These are phyloP conservation scores for Juncus inflexus DNA, from an alignment of 176 grass and related monocot species.

Conservation along the genomic window DNA sequence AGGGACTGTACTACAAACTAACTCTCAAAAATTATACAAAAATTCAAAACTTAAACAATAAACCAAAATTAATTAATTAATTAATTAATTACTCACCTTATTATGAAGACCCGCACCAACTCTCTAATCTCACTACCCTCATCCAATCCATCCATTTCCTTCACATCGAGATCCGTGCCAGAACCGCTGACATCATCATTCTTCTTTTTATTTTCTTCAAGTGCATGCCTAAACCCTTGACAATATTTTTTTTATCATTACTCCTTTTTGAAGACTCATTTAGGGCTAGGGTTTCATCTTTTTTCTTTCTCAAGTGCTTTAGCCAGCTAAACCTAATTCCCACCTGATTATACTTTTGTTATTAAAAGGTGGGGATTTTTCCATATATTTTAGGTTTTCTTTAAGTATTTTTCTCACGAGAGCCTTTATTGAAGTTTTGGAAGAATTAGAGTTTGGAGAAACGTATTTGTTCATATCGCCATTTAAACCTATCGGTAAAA, in stretches of 20 bases:
- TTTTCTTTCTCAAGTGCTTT: slow-evolving; percentile 89
- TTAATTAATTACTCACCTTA: slow-evolving; percentile 50
- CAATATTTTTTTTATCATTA: slow-evolving; percentile 27
- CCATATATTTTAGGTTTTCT: slow-evolving; percentile 58
- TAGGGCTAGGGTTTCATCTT: slow-evolving; percentile 50
- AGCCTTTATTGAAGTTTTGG: slow-evolving; percentile 31
- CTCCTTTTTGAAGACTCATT: slow-evolving; percentile 20
- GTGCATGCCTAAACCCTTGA: slow-evolving; percentile 89
- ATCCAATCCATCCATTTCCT: no score
- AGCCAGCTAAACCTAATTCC: slow-evolving; percentile 90
- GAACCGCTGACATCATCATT: slow-evolving; percentile 15
- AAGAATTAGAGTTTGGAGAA: no score
- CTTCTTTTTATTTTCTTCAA: slow-evolving; percentile 88
- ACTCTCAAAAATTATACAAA: neutral
- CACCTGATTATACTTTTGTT: slow-evolving; percentile 65
- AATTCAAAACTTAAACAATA: neutral
- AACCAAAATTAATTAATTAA: neutral
- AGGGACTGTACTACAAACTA: slow-evolving; percentile 34
- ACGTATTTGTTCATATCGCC: slow-evolving; percentile 20
- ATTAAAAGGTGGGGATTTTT: slow-evolving; percentile 24
- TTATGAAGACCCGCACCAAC: slow-evolving; percentile 50
- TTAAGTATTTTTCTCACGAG: slow-evolving; percentile 54
- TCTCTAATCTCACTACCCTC: no score
- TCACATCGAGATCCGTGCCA: slow-evolving; percentile 1
- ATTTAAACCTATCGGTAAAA: slow-evolving; percentile 38